Evolutionary conservation across 2,329 filamentous ascomycete species (phyloP).

Genomic region (Colletotrichum spinosum): DNA sequence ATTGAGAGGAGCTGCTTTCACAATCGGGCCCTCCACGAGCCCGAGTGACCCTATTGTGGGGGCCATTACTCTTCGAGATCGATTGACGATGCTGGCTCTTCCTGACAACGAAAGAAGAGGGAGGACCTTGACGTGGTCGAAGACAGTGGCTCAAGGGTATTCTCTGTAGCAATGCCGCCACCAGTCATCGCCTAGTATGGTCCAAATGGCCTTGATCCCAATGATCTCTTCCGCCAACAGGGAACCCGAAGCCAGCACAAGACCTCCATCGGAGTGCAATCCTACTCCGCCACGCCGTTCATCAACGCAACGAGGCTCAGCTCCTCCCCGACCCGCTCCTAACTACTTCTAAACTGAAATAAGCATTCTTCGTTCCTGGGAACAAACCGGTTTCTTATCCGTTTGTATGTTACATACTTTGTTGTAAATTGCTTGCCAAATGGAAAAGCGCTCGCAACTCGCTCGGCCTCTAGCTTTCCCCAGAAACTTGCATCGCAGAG

Average conservation of each 20-base stretch:
- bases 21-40: not conserved
- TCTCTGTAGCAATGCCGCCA: slow-evolving; percentile 1
- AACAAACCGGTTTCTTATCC: not conserved
- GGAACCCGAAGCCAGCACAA: too few relatives aligned
- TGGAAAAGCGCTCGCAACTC: too few relatives aligned
- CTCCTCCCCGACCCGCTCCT: not conserved
- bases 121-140: not conserved
- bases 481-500: too few relatives aligned
- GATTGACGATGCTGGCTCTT: too few relatives aligned
- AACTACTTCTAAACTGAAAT: not conserved
- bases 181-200: not conserved
- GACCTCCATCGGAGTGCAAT: not conserved
- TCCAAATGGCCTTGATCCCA: not conserved
- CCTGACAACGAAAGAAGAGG: too few relatives aligned
- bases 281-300: slow-evolving; percentile 13
- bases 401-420: not conserved
- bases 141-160: not conserved
- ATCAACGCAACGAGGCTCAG: slow-evolving; percentile 6
- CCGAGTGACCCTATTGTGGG: slow-evolving; percentile 1
- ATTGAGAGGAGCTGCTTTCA: slow-evolving; percentile 25
- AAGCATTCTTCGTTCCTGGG: slow-evolving; percentile 9
- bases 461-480: too few relatives aligned
- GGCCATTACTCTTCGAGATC: not conserved
- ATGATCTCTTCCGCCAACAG: too few relatives aligned
- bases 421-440: too few relatives aligned